These are phyloP conservation scores for Pichia pseudocactophila DNA, from an alignment of 805 yeast species.

Conservation along the genomic window DNA sequence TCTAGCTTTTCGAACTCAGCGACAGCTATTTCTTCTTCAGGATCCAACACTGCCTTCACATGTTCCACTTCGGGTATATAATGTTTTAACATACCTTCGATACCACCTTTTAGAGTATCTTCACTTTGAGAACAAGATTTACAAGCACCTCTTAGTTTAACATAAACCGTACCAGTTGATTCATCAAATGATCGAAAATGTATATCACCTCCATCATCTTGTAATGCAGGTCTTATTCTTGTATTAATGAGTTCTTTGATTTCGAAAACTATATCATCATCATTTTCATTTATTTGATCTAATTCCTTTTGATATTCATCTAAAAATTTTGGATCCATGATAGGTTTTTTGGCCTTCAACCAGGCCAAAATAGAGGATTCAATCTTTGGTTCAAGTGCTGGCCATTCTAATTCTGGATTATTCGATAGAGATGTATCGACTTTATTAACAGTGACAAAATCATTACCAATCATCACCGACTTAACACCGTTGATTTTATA, in stretches of 20 bases:
- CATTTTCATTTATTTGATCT: conserved; percentile 41
- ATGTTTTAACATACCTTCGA: conserved; percentile 62
- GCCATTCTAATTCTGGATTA: conserved; percentile 29
- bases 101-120: conserved; percentile 59
- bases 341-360: conserved; percentile 22
- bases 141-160: conserved; percentile 61
- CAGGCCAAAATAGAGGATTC: conserved; percentile 19
- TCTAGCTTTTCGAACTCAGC: conserved; percentile 79
- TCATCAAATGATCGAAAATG: conserved; percentile 53
- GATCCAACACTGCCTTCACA: conserved; percentile 36
- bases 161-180: conserved; percentile 47
- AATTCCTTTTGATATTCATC: conserved; percentile 16
- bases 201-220: conserved; percentile 70
- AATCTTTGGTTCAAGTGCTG: conserved; percentile 20
- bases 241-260: conserved; percentile 64
- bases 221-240: conserved; percentile 63
- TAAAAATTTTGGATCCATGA: conserved; percentile 17
- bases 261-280: conserved; percentile 57
- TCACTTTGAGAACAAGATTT: conserved; percentile 62
- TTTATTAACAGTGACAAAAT: conserved; percentile 66
- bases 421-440: conserved; percentile 25
- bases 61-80: conserved; percentile 59
- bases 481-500: conserved; percentile 58
- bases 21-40: conserved; percentile 50
- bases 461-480: conserved; percentile 65